Evolutionary conservation across 495 filamentous ascomycete species (phyloP), one percentile per base, ranked within the genome.

Genomic region (Penicillium samsonianum): DNA sequence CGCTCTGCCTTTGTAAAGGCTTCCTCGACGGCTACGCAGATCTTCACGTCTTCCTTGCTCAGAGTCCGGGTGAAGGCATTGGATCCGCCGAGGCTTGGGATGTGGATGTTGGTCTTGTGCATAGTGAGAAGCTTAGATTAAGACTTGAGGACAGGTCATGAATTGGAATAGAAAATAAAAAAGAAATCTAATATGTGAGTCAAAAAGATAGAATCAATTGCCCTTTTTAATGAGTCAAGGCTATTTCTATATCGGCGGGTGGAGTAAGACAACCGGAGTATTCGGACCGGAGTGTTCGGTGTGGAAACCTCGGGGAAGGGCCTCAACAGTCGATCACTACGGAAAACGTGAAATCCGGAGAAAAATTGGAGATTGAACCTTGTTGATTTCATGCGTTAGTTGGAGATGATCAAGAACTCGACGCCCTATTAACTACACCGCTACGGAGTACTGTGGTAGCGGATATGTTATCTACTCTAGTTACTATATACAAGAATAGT

Each of bases 1-100:
- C 60, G 44, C 46, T 68, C 65, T 12, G 61, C 44, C 22, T 63
- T 58, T 17, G 50, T 45, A 30, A 68, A 68, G 44, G 65, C 55
- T 17, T 33, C 48, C 30, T 66, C 63, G 23, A 68, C 65, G 0
- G 14, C 20, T n/a, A 59, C 53, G 46, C 65, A 68, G 14, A 59
- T 60, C n/a, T 66, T 55, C 10, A 66, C 45, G n/a, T 68, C 65
- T 20, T 56, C 33, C 17, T 38, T 28, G 10, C 42, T 50, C 6
- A 66, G 55, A 22, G 61, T 55, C 9, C 64, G 57, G 7, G 63
- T 35, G 43, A 53, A 60, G 5, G 53, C 26, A 5, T 63, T 55
- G 16, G 31, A 25, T 4, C 43, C 43, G 14, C 19, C 43, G 23
- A 55, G 53, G 31, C 42, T 20, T 3, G 53, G 53, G 22, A 55